Percentiles rank a stretch among this genome's conserved stretches.
phyloP scores from a whole-genome alignment of 192 early-diverging fungal species.

The Helicostylum pulchrum region DNA sequence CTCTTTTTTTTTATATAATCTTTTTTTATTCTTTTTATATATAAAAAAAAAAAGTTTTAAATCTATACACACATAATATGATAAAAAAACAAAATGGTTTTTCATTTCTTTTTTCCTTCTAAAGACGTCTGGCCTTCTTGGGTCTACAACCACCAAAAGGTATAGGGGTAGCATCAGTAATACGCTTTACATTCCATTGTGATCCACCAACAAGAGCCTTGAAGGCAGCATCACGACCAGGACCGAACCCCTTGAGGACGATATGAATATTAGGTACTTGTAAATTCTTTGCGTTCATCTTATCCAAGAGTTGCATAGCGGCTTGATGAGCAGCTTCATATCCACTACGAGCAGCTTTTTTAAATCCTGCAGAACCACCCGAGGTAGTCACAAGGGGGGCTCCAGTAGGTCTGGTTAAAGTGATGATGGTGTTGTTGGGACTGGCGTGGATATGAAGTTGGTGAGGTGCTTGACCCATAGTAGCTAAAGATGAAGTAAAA shows the following conservation, averaged over 20 bases:
- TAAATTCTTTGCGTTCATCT: slow-evolving; percentile 64
- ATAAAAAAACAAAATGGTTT: neutral
- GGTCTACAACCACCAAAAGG: slow-evolving; percentile 91
- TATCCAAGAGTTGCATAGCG: slow-evolving; percentile 65
- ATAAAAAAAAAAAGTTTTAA: neutral
- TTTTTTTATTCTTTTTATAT: neutral
- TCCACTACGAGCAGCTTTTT: slow-evolving; percentile 83
- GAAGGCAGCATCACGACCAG: slow-evolving; percentile 88
- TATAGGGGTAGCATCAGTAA: slow-evolving; percentile 89
- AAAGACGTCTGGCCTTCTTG: slow-evolving; percentile 79
- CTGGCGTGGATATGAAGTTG: slow-evolving; percentile 54
- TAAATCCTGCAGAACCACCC: slow-evolving; percentile 82
- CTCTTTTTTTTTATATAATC: neutral
- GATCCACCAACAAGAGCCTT: slow-evolving; percentile 74
- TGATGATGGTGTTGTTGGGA: slow-evolving; percentile 88
- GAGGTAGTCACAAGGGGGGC: slow-evolving; percentile 68
- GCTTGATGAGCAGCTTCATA: slow-evolving; percentile 93
- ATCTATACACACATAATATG: neutral
- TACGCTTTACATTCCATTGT: slow-evolving; percentile 66
- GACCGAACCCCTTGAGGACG: slow-evolving; percentile 86
- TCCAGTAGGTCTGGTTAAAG: slow-evolving; percentile 71
- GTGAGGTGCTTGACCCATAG: slow-evolving; percentile 28
- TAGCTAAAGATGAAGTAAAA: neutral
- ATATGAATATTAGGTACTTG: slow-evolving; percentile 67
- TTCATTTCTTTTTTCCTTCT: neutral